A percentile compares a stretch with the other conserved stretches of the same genome.
Conservation (phyloP, 2,329 filamentous ascomycete species). For the Aspergillus viridinutans region DNA sequence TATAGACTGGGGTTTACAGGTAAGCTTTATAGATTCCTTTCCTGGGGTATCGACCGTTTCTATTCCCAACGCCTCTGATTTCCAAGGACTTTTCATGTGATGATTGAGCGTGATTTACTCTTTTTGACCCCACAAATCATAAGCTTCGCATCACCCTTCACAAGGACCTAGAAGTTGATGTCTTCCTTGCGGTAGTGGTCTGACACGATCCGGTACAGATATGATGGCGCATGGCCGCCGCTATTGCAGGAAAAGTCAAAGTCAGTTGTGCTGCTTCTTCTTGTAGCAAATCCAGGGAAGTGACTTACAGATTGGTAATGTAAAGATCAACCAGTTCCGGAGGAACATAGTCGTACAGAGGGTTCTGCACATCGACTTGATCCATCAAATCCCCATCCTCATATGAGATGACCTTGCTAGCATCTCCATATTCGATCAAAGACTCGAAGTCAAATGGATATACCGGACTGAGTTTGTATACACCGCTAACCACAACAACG, state of each 20-base stretch:
- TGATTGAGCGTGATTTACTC: background rate
- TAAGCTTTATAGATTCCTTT: background rate
- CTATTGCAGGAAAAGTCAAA: constrained; percentile 27
- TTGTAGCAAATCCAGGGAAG: background rate
- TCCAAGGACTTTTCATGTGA: background rate
- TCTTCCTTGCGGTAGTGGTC: constrained; percentile 64
- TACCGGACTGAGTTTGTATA: constrained; percentile 91
- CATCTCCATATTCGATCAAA: constrained; percentile 81
- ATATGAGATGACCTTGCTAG: constrained; percentile 70
- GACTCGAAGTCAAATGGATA: constrained; percentile 79
- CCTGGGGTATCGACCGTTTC: constrained; percentile 1
- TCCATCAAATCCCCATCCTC: constrained; percentile 76
- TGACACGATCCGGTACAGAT: constrained; percentile 61
- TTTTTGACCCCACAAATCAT: background rate
- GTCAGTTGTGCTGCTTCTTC: constrained; percentile 13
- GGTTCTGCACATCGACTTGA: constrained; percentile 71
- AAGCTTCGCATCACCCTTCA: background rate
- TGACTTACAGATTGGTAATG: constrained; percentile 74
- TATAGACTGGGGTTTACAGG: background rate
- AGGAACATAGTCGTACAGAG: constrained; percentile 76
- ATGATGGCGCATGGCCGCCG: constrained; percentile 60
- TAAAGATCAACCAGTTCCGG: constrained; percentile 59
- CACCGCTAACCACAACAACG: constrained; percentile 82
- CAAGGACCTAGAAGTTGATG: constrained; percentile 42
- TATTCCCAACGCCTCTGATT: background rate